phyloP scores from a whole-genome alignment of 2,329 filamentous ascomycete genomes.

The Aspergillus chevalieri region DNA sequence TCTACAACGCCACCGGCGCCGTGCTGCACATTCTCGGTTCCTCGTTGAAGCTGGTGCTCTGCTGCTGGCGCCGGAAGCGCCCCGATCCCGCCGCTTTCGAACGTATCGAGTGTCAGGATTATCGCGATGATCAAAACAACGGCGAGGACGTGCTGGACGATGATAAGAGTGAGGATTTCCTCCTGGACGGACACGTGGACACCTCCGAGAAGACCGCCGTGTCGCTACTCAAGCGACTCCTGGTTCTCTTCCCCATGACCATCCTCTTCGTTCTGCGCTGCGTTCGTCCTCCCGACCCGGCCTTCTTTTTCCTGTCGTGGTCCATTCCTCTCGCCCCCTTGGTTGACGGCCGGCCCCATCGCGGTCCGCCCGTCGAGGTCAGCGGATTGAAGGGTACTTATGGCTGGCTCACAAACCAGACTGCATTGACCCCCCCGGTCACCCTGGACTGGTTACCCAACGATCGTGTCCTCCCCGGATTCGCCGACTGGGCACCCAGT shows the following conservation, averaged over 20 bases:
- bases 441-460: constrained; percentile 15
- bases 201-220: constrained; percentile 5
- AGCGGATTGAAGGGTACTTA: constrained; percentile 7
- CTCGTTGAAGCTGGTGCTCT: constrained; percentile 13
- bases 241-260: constrained; percentile 16
- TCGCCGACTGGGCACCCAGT: constrained; percentile 14
- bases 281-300: constrained; percentile 21
- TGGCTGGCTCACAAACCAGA: constrained; percentile 9
- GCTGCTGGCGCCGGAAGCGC: constrained; percentile 7
- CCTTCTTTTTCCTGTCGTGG: constrained; percentile 15
- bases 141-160: constrained; percentile 8
- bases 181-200: constrained; percentile 10
- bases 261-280: constrained; percentile 20
- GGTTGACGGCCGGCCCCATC: constrained; percentile 6
- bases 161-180: constrained; percentile 10
- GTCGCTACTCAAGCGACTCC: constrained; percentile 9
- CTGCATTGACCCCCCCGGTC: constrained; percentile 9
- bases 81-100: constrained; percentile 19
- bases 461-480: constrained; percentile 9
- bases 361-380: constrained; percentile 10
- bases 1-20: constrained; percentile 21
- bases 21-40: constrained; percentile 20
- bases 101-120: constrained; percentile 19
- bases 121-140: constrained; percentile 15
- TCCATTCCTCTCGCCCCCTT: constrained; percentile 12